A percentile compares a stretch with the other conserved stretches of the same genome.
These are phyloP conservation scores for Biscogniauxia mediterranea DNA, from an alignment of 2,329 filamentous ascomycete genomes.

Conservation along the genomic window DNA sequence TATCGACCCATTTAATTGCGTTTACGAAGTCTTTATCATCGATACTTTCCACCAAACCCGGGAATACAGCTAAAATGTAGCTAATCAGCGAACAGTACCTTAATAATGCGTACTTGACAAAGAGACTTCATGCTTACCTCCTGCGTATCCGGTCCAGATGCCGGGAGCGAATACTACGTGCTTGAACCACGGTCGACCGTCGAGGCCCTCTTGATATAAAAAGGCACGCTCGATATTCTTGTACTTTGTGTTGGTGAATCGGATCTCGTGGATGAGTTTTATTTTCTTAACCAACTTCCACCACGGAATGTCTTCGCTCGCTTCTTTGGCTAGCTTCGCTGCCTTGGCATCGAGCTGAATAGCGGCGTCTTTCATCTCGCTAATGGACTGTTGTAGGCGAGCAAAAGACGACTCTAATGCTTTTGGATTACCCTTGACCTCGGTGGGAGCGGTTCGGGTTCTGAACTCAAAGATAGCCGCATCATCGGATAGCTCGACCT, in stretches of 20 bases:
- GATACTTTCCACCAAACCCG: constrained; percentile 61
- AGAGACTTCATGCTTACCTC: constrained; percentile 48
- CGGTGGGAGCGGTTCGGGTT: constrained; percentile 19
- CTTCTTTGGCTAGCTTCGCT: constrained; percentile 35
- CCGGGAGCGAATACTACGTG: constrained; percentile 92
- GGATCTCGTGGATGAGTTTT: constrained; percentile 61
- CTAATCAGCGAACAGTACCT: constrained; percentile 3
- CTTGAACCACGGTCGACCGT: constrained; percentile 85
- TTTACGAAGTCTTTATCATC: constrained; percentile 57
- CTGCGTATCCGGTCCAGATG: constrained; percentile 86
- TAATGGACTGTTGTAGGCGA: constrained; percentile 36
- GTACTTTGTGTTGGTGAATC: constrained; percentile 73
- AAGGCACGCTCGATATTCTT: constrained; percentile 82
- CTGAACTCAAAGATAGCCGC: constrained; percentile 31
- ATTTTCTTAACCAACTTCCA: constrained; percentile 72
- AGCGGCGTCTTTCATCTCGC: constrained; percentile 37
- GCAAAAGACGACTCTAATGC: constrained; percentile 41
- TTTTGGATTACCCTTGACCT: constrained; percentile 35
- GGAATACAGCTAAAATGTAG: constrained; percentile 52
- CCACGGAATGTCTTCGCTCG: constrained; percentile 63
- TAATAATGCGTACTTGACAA: not conserved
- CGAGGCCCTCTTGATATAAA: constrained; percentile 71
- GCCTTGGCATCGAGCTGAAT: constrained; percentile 46
- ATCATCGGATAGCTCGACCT: constrained; percentile 26
- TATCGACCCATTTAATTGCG: constrained; percentile 57